phyloP scores from a whole-genome alignment of 495 filamentous ascomycete species.

The Bombardia bombarda region DNA sequence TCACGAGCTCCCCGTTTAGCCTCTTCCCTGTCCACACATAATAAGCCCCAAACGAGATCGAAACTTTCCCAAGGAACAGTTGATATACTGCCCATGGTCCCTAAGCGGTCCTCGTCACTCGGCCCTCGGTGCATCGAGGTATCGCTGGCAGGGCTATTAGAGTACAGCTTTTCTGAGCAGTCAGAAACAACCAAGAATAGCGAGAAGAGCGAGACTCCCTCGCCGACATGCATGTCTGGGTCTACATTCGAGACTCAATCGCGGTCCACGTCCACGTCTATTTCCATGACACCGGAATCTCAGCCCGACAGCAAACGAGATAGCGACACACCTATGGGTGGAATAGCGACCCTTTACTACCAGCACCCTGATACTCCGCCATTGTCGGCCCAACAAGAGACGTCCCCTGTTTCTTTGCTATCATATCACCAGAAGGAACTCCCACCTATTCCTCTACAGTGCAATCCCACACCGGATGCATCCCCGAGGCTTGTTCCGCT shows the following conservation, averaged over 20 bases:
- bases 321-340: not conserved
- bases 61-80: too few species aligned
- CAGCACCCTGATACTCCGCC: constrained; percentile 9
- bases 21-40: too few species aligned
- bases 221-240: constrained; percentile 6
- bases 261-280: constrained; percentile 8
- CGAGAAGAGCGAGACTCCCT: not conserved
- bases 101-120: constrained; percentile 10
- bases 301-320: constrained; percentile 8
- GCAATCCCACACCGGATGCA: constrained; percentile 9
- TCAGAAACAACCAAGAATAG: not conserved
- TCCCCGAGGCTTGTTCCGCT: constrained; percentile 18
- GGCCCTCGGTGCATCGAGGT: constrained; percentile 1
- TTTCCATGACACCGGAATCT: constrained; percentile 16
- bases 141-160: constrained; percentile 12
- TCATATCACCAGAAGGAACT: constrained; percentile 1
- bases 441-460: not conserved
- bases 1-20: constrained; percentile 10
- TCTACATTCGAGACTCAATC: constrained; percentile 7
- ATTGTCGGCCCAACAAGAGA: constrained; percentile 10
- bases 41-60: too few species aligned
- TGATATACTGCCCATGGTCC: constrained; percentile 9
- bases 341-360: not conserved
- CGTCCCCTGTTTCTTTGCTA: not conserved
- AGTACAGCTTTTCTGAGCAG: constrained; percentile 14